phyloP scores from a whole-genome alignment of 768 basidiomycete species.

The Boletellus emodensis region DNA sequence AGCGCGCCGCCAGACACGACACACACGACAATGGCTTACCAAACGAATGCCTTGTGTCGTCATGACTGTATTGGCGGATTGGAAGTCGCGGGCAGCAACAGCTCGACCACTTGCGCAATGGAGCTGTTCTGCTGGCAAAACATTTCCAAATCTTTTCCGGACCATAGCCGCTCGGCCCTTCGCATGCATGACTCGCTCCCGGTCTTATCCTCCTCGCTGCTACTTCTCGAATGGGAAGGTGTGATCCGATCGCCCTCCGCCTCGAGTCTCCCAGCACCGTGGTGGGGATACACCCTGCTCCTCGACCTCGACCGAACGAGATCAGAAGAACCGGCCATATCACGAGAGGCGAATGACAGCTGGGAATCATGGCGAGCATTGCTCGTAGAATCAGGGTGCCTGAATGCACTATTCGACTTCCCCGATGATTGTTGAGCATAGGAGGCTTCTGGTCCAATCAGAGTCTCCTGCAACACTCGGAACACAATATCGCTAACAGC shows the following conservation, averaged over 20 bases:
- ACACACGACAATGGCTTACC: conserved; percentile 20
- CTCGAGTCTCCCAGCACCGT: conserved; percentile 63
- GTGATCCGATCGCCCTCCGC: conserved; percentile 38
- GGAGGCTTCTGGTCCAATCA: conserved; percentile 46
- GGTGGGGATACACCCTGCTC: conserved; percentile 62
- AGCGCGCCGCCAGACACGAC: conserved; percentile 2
- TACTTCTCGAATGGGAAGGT: conserved; percentile 24
- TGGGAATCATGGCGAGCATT: conserved; percentile 19
- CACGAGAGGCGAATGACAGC: conserved; percentile 25
- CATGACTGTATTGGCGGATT: conserved; percentile 34
- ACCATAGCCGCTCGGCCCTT: conserved; percentile 57
- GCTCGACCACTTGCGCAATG: conserved; percentile 68
- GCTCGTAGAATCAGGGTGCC: conserved; percentile 25
- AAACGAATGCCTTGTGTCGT: conserved; percentile 5
- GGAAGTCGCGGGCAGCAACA: conserved; percentile 49
- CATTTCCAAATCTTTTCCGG: conserved; percentile 77
- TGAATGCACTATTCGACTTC: conserved; percentile 34
- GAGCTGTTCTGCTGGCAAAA: conserved; percentile 89
- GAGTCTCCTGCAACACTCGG: conserved; percentile 78
- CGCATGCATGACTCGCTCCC: conserved; percentile 32
- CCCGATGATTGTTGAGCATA: conserved; percentile 20
- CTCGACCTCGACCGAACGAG: conserved; percentile 67
- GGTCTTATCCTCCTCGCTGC: conserved; percentile 31
- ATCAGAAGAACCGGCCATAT: conserved; percentile 23
- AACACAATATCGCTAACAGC: conserved; percentile 78